These are phyloP conservation scores for Bretschneidera sinensis DNA, from an alignment of 345 rosid genomes.

Conservation along the genomic window DNA sequence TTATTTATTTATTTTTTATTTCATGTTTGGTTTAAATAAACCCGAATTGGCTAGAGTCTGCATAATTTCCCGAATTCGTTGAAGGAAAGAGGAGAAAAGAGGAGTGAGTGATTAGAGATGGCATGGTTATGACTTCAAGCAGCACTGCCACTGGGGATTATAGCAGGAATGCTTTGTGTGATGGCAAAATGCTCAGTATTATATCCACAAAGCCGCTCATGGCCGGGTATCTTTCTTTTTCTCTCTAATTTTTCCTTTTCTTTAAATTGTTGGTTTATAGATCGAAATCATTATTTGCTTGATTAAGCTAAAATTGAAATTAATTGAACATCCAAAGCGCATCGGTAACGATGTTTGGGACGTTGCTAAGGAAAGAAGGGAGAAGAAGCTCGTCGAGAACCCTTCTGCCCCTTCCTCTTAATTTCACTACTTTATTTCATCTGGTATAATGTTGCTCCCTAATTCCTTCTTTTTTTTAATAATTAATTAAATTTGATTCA, in stretches of 20 bases:
- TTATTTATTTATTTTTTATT: too few relatives aligned
- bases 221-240: constrained; percentile 55
- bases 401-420: constrained; percentile 39
- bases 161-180: constrained; percentile 82
- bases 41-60: too few relatives aligned
- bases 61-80: background rate
- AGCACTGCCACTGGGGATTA: constrained; percentile 80
- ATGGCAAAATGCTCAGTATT: constrained; percentile 87
- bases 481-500: too few relatives aligned
- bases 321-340: constrained; percentile 74
- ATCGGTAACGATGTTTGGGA: constrained; percentile 93
- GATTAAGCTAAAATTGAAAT: constrained; percentile 1
- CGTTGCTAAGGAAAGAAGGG: constrained; percentile 92
- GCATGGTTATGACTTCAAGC: constrained; percentile 76
- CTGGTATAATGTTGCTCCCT: constrained; percentile 4
- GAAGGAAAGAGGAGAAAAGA: background rate
- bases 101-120: constrained; percentile 29
- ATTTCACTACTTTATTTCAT: constrained; percentile 9
- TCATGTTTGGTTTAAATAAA: too few relatives aligned
- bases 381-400: constrained; percentile 71
- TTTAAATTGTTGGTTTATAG: constrained; percentile 6
- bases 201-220: constrained; percentile 81
- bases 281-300: constrained; percentile 1
- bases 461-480: constrained; percentile 6
- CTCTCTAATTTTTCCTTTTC: background rate